Evolutionary conservation across 108 stramenopile genomes (phyloP).

Genomic region (Conticribra guillardii): DNA sequence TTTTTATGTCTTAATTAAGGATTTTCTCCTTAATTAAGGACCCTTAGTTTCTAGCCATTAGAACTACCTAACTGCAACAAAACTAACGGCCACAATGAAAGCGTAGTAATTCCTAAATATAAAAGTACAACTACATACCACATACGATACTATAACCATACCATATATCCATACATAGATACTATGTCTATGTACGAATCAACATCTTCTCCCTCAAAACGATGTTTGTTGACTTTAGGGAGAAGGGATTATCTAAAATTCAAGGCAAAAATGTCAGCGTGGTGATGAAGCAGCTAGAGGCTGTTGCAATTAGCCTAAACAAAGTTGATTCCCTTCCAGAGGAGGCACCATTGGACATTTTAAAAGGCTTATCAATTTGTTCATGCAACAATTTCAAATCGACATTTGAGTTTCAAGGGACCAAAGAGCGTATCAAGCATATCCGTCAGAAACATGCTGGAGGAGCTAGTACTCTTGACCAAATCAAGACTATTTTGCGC

Average conservation of each 20-base stretch:
- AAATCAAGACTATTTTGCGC: neutral
- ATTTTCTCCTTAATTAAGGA: no score
- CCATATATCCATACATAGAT: no score
- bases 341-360: neutral
- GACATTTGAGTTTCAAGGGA: neutral
- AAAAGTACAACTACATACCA: no score
- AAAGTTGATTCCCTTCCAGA: neutral
- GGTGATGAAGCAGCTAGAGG: neutral
- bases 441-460: neutral
- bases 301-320: neutral
- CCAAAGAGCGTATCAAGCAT: neutral
- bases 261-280: neutral
- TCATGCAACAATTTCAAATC: neutral
- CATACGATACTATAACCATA: no score
- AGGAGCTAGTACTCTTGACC: neutral
- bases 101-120: no score
- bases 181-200: no score
- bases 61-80: no score
- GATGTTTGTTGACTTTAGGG: neutral
- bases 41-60: no score
- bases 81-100: no score
- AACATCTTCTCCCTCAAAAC: neutral
- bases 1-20: no score
- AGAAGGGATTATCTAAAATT: neutral
- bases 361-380: neutral